Base-by-base conservation (phyloP, 345 rosid species). In the Eucalyptus sp. region DNA sequence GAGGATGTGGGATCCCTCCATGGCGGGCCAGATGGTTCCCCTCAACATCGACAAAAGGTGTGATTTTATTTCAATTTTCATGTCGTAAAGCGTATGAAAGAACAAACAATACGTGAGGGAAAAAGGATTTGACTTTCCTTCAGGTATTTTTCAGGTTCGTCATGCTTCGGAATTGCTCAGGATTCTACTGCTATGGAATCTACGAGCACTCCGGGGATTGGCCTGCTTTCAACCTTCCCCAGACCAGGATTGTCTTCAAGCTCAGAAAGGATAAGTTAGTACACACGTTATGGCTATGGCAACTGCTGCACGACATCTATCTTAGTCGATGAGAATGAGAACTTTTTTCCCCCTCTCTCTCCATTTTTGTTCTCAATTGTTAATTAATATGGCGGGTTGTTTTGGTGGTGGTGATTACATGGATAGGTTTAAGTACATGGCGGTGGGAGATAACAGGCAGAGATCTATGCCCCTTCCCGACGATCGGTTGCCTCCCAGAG, bases 151-250 rank as follows among this genome's bases (percentile, higher is more conserved):
- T 48, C 91, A 96, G 99, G 94, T 96, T 93, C 88, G 89, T 96
- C 51, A 93, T 97, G 96, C 98, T 95, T 88, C 92, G 94, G 50
- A 86, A 92, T 88, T 93, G 94, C 15, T 92, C 92, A n/a, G 99
- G 99, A 37, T 95, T 97, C 91, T 97, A 97, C 93, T 91, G 97
- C 37, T 96, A 97, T 50, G 96, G 96, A 85, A 95, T 97, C 83
- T 97, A 92, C 43, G 97, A 97, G 88, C 97, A 97, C 92, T 76
- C 94, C 44, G 87, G 87, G 49, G 97, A 97, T 71, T 97, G 98
- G 97, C 96, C 98, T 16, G 94, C 93, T 64, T 95, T 97, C 91
- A 96, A 95, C 91, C 93, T 97, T 86, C 96, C 98, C 29, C 96
- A 96, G 89, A 94, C 96, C 90, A 95, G 99, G 89, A 94, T 97